These are phyloP conservation scores for Ogataea corticis DNA, from an alignment of 805 yeast species.

Conservation along the genomic window DNA sequence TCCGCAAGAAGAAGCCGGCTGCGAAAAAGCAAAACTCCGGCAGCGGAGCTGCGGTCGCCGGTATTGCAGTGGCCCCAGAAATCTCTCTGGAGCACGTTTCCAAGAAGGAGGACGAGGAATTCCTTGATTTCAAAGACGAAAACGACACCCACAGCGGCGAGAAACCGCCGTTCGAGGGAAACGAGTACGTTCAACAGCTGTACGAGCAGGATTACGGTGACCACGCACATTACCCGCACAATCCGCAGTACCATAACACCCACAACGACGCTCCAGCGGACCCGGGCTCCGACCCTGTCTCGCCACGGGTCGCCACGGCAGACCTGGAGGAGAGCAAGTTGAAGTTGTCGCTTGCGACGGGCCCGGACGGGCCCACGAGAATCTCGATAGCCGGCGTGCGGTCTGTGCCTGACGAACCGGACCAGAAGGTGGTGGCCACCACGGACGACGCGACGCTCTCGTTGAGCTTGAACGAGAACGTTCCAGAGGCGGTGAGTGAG, in stretches of 20 bases:
- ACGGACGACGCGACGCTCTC: constrained; percentile 33
- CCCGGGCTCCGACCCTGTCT: constrained; percentile 10
- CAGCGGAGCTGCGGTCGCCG: too few relatives aligned
- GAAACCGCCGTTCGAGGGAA: not conserved
- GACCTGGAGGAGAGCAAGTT: constrained; percentile 5
- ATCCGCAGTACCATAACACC: constrained; percentile 32
- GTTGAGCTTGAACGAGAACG: constrained; percentile 33
- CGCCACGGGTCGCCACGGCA: constrained; percentile 1
- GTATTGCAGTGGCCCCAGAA: not conserved
- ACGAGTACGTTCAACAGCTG: constrained; percentile 33
- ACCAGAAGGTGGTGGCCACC: constrained; percentile 28
- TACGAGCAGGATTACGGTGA: constrained; percentile 35
- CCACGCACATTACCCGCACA: constrained; percentile 30
- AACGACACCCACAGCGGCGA: constrained; percentile 8
- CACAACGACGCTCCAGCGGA: constrained; percentile 18
- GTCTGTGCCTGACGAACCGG: constrained; percentile 1
- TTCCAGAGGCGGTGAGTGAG: constrained; percentile 32
- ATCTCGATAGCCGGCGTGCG: not conserved
- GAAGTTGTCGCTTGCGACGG: constrained; percentile 2
- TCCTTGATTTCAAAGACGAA: not conserved
- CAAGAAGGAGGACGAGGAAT: constrained; percentile 18
- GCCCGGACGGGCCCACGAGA: not conserved
- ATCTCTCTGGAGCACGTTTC: constrained; percentile 13
- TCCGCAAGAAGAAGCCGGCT: constrained; percentile 31
- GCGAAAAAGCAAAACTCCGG: constrained; percentile 4